Conservation (phyloP, 2,329 filamentous ascomycete species). For the Phoma herbarum region DNA sequence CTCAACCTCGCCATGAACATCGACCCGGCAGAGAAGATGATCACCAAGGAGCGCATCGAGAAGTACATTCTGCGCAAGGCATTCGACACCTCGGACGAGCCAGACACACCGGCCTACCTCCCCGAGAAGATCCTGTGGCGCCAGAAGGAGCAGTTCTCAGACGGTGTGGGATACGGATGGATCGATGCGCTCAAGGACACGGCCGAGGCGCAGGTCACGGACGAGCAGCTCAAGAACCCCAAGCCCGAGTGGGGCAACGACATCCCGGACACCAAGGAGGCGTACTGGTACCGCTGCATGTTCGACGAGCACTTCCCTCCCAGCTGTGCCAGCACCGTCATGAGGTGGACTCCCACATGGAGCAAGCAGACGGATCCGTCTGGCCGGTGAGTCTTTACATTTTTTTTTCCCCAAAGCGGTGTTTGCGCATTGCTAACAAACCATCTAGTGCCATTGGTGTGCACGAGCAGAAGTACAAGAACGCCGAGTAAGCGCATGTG, state of each 20-base stretch:
- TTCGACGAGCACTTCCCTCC: conserved; percentile 98
- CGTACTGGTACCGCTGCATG: conserved; percentile 97
- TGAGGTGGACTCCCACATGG: conserved; percentile 98
- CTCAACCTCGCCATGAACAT: conserved; percentile 92
- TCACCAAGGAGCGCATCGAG: conserved; percentile 82
- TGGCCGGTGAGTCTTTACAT: conserved; percentile 70
- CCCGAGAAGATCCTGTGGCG: conserved; percentile 95
- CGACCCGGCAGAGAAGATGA: conserved; percentile 92
- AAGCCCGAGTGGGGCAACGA: conserved; percentile 95
- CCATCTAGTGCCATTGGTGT: conserved; percentile 43
- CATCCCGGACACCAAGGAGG: conserved; percentile 95
- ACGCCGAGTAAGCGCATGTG: conserved; percentile 25
- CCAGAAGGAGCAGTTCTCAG: conserved; percentile 99
- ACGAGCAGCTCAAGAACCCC: conserved; percentile 99
- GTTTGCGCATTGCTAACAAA: not conserved
- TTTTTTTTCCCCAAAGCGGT: not conserved
- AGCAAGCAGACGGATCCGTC: conserved; percentile 95
- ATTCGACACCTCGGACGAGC: conserved; percentile 91
- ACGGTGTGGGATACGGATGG: conserved; percentile 98
- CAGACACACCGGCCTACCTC: conserved; percentile 83
- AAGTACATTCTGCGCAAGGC: conserved; percentile 99
- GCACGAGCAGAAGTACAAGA: conserved; percentile 48
- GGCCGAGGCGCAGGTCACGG: conserved; percentile 86
- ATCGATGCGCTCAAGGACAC: conserved; percentile 97
- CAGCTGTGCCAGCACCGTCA: conserved; percentile 89